Conservation (phyloP, 2,329 filamentous ascomycete species). For the Epichloe gansuensis region DNA sequence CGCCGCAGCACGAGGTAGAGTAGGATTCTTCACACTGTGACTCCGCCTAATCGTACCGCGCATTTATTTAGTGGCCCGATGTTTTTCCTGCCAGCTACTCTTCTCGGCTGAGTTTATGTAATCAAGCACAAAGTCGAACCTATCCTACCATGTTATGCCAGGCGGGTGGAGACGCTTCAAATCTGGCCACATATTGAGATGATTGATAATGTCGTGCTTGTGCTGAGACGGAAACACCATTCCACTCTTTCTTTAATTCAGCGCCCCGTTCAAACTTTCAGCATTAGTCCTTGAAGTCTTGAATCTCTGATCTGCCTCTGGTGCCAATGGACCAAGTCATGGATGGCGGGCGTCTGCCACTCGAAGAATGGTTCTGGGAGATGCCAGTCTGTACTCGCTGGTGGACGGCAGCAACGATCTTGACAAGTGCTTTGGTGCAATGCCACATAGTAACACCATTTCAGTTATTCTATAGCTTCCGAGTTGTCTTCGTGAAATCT, state of each 20-base stretch:
- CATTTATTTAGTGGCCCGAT: no score
- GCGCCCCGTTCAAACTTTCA: no score
- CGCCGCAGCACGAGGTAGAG: no score
- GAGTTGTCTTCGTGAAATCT: slow-evolving; percentile 78
- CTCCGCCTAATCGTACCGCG: no score
- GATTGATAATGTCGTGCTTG: neutral
- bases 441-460: slow-evolving; percentile 87
- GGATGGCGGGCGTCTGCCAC: slow-evolving; percentile 54
- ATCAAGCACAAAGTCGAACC: no score
- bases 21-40: no score
- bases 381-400: slow-evolving; percentile 92
- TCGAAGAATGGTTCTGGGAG: slow-evolving; percentile 98
- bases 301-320: neutral
- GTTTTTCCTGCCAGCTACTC: no score
- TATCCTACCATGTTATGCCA: no score
- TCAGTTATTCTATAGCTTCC: slow-evolving; percentile 93
- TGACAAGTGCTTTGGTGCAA: slow-evolving; percentile 80
- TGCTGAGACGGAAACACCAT: no score
- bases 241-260: no score
- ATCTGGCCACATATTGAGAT: neutral
- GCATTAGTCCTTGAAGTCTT: neutral
- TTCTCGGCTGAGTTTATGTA: neutral
- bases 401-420: slow-evolving; percentile 90
- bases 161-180: neutral
- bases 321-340: slow-evolving; percentile 43